Evolutionary conservation across 306 rosid genomes (phyloP), one percentile per base, ranked within the genome.

Genomic region (Prinsepia uniflora): DNA sequence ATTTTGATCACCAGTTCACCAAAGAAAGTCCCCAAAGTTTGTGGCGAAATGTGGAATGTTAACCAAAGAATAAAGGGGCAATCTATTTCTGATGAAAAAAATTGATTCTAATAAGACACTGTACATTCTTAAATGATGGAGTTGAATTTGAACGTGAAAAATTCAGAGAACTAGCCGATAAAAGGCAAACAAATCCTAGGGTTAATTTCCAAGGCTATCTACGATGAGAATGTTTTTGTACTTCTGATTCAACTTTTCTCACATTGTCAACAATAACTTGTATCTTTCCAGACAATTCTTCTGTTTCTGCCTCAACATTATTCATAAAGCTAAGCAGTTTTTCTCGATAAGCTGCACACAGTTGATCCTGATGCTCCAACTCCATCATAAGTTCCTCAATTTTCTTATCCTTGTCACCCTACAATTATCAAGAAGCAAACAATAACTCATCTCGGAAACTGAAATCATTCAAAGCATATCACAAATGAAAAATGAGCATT

Each of bases 381-480:
- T 93, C 98, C 90, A 57, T 63, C 4, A 83, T 84, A 53, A 93
- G 96, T 65, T 93, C 96, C 48, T 88, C 90, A 71, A 93, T 93
- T 77, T 88, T 93, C 81, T 79, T 83, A 75, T 90, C 96, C 81
- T 90, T 93, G 58, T 88, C 94, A 14, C 87, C 96, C 97, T 90
- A 69, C 82, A 81, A 69, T 60, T 10, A 76, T 18, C 20, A 48
- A 67, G 64, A 72, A 54, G 45, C 45, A 17, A 63, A 30, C 36
- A 30, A 63, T 11, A n/a, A 55, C n/a, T 24, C 65, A 70, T 43
- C 34, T 44, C 8, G 6, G 66, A 68, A 68, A 62, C 17, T 0
- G 72, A 17, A 45, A 20, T 36, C 36, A 74, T 49, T 41, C 42
- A 79, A 44, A 81, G 10, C 46, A 41, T 40, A 71, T 42, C 34